These are phyloP conservation scores for Phaeotremella fagi DNA, from an alignment of 768 basidiomycete species.

Conservation along the genomic window DNA sequence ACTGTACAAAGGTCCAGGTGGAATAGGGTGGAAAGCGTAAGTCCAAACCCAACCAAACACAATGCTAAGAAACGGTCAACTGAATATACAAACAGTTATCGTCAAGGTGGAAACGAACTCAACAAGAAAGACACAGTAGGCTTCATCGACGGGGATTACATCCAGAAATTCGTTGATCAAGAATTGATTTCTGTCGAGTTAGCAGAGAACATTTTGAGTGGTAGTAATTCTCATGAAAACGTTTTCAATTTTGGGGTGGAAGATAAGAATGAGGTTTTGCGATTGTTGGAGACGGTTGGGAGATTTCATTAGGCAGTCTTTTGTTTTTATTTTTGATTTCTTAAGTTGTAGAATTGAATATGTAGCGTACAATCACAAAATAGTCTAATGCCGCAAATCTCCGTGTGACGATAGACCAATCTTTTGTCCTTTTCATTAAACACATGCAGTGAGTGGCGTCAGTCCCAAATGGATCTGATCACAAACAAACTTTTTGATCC, in stretches of 20 bases:
- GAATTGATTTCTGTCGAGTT: conserved; percentile 15
- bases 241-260: conserved; percentile 9
- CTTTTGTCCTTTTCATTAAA: no score
- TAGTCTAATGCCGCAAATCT: no score
- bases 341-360: neutral
- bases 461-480: no score
- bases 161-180: conserved; percentile 38
- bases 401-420: no score
- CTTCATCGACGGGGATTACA: conserved; percentile 47
- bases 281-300: neutral
- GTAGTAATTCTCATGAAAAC: conserved; percentile 22
- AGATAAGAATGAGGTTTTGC: conserved; percentile 13
- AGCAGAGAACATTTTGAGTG: conserved; percentile 24
- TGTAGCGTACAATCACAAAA: no score
- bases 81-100: conserved; percentile 3
- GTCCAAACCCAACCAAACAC: neutral
- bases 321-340: neutral
- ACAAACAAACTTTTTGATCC: no score
- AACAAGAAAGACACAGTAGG: conserved; percentile 35
- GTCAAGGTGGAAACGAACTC: conserved; percentile 27
- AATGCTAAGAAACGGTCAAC: neutral
- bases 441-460: no score
- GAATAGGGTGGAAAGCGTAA: conserved; percentile 28
- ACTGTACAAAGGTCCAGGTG: conserved; percentile 30
- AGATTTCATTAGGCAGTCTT: neutral